Evolutionary conservation across 371 early-diverging fungal genomes (phyloP), one percentile per base, ranked within the genome.

Genomic region (Edhazardia aedis): DNA sequence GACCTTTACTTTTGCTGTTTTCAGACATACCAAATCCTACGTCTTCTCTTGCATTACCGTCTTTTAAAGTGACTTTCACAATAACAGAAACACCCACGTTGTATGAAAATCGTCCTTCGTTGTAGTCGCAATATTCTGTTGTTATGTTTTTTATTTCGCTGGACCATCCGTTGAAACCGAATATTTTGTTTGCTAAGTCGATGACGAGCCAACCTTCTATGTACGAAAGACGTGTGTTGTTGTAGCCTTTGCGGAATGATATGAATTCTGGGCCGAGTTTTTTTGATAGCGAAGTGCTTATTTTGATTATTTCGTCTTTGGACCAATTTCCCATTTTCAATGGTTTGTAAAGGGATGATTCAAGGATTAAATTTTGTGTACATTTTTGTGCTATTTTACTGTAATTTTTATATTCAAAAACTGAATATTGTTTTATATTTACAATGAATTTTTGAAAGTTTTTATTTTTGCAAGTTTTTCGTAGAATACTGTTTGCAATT

Each of bases 121-220:
- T 47, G 3, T 47, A 51, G 49, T 71, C 78, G 42, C 80, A 78
- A 73, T 75, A 88, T 64, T 93, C 91, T 0, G 83, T 72, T 0
- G 76, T 74, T 11, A 79, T 75, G 25, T 76, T 76, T 47, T 79
- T 70, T 54, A 94, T 79, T 23, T 77, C 71, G 22, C 82, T 78
- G 19, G 80, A 78, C 98, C 98, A 98, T 1, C 94, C 94, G 64
- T 91, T 78, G 65, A 86, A 91, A 0, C 93, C 95, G 76, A 93
- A 94, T 16, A 93, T 75, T 45, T 84, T 80, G 68, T 96, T 94
- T 36, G 94, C 92, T 24, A 94, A 57, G 47, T 79, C 76, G 47
- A 91, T 83, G 18, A 79, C 79, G 23, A 78, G 77, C 78, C 82
- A 80, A 2, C 91, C 94, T 66, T 90, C 90, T 37, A 92, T 68